Base-by-base conservation (phyloP, 148 eudicot species). In the Mesembryanthemum crystallinum region DNA sequence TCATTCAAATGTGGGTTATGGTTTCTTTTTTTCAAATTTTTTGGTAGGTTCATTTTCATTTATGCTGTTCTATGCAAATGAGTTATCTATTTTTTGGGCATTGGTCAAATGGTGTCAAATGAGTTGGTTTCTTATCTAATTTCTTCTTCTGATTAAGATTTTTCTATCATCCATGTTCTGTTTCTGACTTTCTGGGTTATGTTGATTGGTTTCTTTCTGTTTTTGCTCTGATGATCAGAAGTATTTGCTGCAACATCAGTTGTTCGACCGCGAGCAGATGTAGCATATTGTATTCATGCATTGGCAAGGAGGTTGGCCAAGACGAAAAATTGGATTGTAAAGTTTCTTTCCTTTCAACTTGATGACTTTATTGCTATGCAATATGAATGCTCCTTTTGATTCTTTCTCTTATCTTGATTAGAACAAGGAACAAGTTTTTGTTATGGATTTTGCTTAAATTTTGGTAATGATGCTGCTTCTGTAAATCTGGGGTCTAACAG, bases 291-390 rank as follows among this genome's bases (percentile, higher is more conserved):
- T 86, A 92, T 96, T 77, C 94, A 91, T 82, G 98, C 98, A 69
- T 91, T 96, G 66, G 84, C 94, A 7, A 86, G 92, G 77, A 85
- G 99, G 83, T 84, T 96, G 83, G 80, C 87, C 75, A 96, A 91
- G 89, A 96, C 99, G 32, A 84, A 86, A n/a, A 96, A 81, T 76
- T 96, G 99, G 99, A 92, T 92, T 74, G 99, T 96, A 92, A 86
- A 39, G 35, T 15, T 69, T 70, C 63, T 57, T 66, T 66, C 63
- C 63, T 67, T 73, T 67, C 57, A 35, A 66, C 76, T 51, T 45
- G 20, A 18, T 3, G 69, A 43, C 2, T 69, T 11, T 1, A 43
- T 7, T 27, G 7, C 43, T 3, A 18, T 57, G 27, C 17, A 71
- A 30, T 21, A 4, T 6, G 25, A 28, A 13, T 70, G 51, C 18